Percentiles rank a stretch among this genome's conserved stretches.
Evolutionary conservation across 257 asterid genomes (phyloP).

Genomic region (Lycium ferocissimum): DNA sequence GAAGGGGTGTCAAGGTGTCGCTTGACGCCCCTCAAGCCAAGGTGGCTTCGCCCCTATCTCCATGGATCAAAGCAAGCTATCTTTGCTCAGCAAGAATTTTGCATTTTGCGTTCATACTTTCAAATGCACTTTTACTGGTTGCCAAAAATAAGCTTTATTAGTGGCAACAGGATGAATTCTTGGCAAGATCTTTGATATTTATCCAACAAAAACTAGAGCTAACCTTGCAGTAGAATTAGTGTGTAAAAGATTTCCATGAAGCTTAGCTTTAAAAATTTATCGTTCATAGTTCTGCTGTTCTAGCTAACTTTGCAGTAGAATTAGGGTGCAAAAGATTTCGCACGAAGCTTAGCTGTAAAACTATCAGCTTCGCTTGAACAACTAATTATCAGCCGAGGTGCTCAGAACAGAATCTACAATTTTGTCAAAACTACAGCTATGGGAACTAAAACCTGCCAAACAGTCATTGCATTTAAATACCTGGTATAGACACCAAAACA

Average conservation of each 20-base stretch:
- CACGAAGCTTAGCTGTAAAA: background rate
- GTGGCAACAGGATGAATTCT: background rate
- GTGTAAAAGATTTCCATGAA: background rate
- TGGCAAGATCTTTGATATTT: background rate
- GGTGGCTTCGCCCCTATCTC: background rate
- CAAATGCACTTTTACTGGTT: background rate
- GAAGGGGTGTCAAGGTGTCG: too few relatives aligned
- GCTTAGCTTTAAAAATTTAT: background rate
- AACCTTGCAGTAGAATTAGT: conserved; percentile 1
- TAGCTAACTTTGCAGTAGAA: background rate
- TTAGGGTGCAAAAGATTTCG: background rate
- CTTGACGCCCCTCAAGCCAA: too few relatives aligned
- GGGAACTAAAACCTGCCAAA: background rate
- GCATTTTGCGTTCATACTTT: background rate
- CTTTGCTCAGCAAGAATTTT: background rate
- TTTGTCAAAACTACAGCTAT: background rate
- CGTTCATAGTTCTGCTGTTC: background rate
- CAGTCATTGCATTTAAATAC: background rate
- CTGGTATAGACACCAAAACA: conserved; percentile 4
- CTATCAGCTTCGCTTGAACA: background rate
- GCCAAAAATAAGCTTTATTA: conserved; percentile 7
- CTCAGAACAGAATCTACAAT: background rate
- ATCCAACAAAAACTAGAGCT: background rate
- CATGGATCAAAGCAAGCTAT: background rate
- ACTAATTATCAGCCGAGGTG: background rate